Evolutionary conservation across 2,329 filamentous ascomycete species (phyloP), one percentile per base, ranked within the genome.

Genomic region (Hymenoscyphus linearis): DNA sequence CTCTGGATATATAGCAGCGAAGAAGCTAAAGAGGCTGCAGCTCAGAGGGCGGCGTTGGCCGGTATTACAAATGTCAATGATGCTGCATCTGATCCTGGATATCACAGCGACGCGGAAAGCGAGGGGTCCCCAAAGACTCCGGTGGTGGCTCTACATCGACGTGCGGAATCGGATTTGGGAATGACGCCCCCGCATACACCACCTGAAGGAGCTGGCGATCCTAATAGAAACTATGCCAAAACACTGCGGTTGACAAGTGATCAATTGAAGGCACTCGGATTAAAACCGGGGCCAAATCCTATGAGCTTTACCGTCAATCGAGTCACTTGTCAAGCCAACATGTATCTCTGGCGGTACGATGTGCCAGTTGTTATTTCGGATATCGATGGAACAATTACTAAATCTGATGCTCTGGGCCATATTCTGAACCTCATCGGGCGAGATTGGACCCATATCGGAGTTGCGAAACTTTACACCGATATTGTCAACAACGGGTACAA

Each of bases 1-100:
- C 81, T 99, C n/a, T 98, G 95, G 93, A 98, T 99, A 67, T 99
- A 99, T 77, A 95, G 92, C 76, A 98, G 93, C 69, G 93, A 98
- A 74, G 93, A 96, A 71, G 92, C 95, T 26, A 98, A 97, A 72
- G 89, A 95, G 69, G 89, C 90, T 6, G 93, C 93, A 35, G 88
- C 88, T 78, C 87, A 88, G 40, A 80, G 81, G 68, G 79, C 81
- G 2, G 76, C 78, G 1, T 72, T 86, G 62, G 78, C 78, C 27
- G 76, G 78, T 3, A 76, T 87, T 65, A 55, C 62, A 10, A 62
- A 58, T 44, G 56, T 72, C 31, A 66, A 63, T 40, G 93, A 98
- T 75, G 90, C 91, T 35, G 82, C 87, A 7, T 97, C 93, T 0
- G 95, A 99, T 70, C 93, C 93, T 1, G 95, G 95, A 2, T 98